These are phyloP conservation scores for Blastobotrys robertii DNA, from an alignment of 805 yeast species.

Conservation along the genomic window DNA sequence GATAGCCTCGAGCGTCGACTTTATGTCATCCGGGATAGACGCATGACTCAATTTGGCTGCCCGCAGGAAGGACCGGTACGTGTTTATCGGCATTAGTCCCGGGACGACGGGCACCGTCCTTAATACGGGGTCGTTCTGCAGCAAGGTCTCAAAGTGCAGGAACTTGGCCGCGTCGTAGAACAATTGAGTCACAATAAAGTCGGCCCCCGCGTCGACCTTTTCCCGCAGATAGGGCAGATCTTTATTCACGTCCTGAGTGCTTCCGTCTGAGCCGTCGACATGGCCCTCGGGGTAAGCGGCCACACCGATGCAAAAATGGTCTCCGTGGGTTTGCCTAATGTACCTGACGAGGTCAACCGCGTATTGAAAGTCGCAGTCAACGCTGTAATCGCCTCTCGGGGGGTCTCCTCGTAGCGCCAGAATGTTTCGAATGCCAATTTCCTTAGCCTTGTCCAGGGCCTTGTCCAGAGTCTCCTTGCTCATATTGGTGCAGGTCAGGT, in stretches of 20 bases:
- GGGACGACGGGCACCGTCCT: conserved; percentile 57
- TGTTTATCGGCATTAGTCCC: conserved; percentile 86
- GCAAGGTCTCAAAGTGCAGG: conserved; percentile 45
- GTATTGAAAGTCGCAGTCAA: conserved; percentile 50
- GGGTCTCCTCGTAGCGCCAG: conserved; percentile 95
- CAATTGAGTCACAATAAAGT: conserved; percentile 82
- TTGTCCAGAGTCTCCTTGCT: conserved; percentile 64
- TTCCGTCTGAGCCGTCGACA: conserved; percentile 68
- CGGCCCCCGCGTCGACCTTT: conserved; percentile 90
- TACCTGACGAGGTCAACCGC: conserved; percentile 85
- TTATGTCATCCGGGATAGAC: conserved; percentile 52
- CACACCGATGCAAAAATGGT: conserved; percentile 86
- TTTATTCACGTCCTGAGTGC: conserved; percentile 51
- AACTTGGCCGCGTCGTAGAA: conserved; percentile 83
- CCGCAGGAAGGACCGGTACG: conserved; percentile 69
- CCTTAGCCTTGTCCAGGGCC: conserved; percentile 63
- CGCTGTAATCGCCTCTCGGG: conserved; percentile 51
- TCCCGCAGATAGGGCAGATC: conserved; percentile 77
- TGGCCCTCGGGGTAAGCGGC: conserved; percentile 99
- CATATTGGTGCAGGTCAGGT: conserved; percentile 93
- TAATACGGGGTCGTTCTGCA: conserved; percentile 28
- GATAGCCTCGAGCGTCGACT: conserved; percentile 44
- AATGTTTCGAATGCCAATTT: conserved; percentile 75
- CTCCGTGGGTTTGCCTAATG: conserved; percentile 60
- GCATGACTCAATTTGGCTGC: conserved; percentile 89